Base-by-base conservation (phyloP, 106 monocot genomes). In the Gastrodia elata region DNA sequence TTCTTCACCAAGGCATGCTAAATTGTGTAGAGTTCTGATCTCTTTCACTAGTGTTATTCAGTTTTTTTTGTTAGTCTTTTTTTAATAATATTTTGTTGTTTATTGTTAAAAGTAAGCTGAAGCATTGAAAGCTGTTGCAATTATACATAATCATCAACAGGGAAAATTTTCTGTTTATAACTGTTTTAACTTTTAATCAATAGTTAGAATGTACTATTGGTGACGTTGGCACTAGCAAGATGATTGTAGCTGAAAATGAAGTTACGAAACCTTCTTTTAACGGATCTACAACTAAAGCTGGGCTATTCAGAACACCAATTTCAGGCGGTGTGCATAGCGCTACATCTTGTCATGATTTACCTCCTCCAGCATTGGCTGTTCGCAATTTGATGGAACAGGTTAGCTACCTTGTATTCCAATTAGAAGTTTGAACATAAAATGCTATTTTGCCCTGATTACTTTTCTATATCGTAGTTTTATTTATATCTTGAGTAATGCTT, bases 381-480 rank as follows among this genome's bases (percentile, higher is more conserved):
- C 87, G 91, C 25, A 91, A 91, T 75, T 70, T 91, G 40, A 91
- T 91, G 86, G 90, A 90, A 44, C 90, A 90, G 69, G 90, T 90
- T 71, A 67, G 22, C 30, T 69, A 2, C 30, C 49, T 36, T 36
- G 43, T 20, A 36, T 3, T 8, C 6, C 59, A 38, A 43, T 65
- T 40, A 43, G 40, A 30, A 32, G 6, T 65, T 32, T 61, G 15
- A 5, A 61, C 1, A 28, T 33, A 2, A 32, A 61, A 32, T 32
- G 13, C 32, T 30, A 4, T 32, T 32, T 11, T 61, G 30, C 32
- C 32, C 32, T 61, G 11, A 27, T 30, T 61, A 9, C 32, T 64
- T 41, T 33, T 38, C 37, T 67, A 38, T 4, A 2, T 61, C 13
- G 30, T 38, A 24, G 64, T 42, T 40, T 48, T 16, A 18, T 64